These are phyloP conservation scores for Fomitopsis schrenkii DNA, from an alignment of 1,284 basidiomycete genomes.

Conservation along the genomic window DNA sequence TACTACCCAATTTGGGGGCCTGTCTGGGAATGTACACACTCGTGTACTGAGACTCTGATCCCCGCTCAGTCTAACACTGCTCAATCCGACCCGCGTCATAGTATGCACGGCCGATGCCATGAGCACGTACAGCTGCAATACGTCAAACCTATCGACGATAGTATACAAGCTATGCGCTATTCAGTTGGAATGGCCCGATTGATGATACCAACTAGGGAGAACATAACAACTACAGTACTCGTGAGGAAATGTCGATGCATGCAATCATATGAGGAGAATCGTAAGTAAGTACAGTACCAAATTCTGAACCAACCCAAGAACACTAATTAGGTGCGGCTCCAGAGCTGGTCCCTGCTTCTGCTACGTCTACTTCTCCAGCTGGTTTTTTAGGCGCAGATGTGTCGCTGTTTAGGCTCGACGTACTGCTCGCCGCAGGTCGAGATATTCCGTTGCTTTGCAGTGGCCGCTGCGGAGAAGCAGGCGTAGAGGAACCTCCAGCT, in stretches of 20 bases:
- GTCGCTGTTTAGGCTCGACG: background rate
- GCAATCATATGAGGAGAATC: background rate
- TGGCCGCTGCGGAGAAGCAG: constrained; percentile 37
- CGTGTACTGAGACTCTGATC: no score
- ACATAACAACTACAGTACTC: constrained; percentile 1
- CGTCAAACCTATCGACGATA: constrained; percentile 1
- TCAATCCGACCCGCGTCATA: no score
- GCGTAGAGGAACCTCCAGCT: constrained; percentile 42
- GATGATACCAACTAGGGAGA: background rate
- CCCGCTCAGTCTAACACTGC: no score
- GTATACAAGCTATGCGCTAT: background rate
- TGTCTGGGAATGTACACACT: no score
- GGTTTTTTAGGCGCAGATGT: constrained; percentile 1
- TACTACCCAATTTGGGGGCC: background rate
- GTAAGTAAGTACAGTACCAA: background rate
- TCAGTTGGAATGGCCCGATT: background rate
- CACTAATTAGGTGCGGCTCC: background rate
- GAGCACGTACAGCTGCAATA: no score
- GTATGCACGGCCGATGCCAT: no score
- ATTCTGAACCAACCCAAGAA: background rate
- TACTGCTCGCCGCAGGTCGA: constrained; percentile 6
- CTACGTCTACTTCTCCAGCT: constrained; percentile 1
- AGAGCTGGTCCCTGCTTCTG: background rate
- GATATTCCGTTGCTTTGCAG: constrained; percentile 27
- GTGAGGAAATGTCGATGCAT: background rate